A percentile compares a stretch with the other conserved stretches of the same genome.
Conservation (phyloP, 306 rosid genomes). For the Prosopis cineraria region DNA sequence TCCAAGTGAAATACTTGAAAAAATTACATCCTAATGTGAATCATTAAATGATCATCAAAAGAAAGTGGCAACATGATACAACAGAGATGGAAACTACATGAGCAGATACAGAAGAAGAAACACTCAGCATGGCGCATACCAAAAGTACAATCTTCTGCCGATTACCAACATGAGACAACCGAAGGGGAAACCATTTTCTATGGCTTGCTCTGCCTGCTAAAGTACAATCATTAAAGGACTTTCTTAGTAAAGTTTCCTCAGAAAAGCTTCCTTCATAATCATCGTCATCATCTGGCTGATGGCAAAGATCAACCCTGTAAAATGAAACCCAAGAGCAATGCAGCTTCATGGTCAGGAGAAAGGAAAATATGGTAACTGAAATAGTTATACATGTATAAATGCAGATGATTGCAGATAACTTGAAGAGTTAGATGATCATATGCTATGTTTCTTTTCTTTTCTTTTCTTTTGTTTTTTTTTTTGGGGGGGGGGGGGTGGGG, state of each 20-base stretch:
- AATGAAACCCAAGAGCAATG: constrained; percentile 27
- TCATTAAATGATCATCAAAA: constrained; percentile 9
- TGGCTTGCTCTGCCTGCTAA: constrained; percentile 49
- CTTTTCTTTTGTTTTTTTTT: too few species aligned
- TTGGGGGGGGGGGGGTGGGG: too few species aligned
- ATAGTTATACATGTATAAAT: constrained; percentile 18
- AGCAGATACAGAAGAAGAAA: constrained; percentile 25
- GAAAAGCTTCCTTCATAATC: constrained; percentile 74
- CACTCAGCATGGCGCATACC: constrained; percentile 52
- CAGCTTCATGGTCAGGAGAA: constrained; percentile 38
- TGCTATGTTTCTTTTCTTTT: neutral
- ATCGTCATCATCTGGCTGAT: constrained; percentile 87
- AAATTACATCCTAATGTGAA: constrained; percentile 19
- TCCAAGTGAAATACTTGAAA: constrained; percentile 30
- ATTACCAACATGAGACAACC: constrained; percentile 66
- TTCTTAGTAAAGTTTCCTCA: constrained; percentile 69
- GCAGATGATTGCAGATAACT: constrained; percentile 20
- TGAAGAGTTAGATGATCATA: constrained; percentile 19
- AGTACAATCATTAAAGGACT: constrained; percentile 50
- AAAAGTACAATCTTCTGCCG: constrained; percentile 80
- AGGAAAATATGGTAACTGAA: constrained; percentile 14
- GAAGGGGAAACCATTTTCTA: constrained; percentile 71
- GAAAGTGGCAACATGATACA: constrained; percentile 8
- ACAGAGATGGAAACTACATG: constrained; percentile 23
- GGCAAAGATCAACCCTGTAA: constrained; percentile 97